Conservation (phyloP, 129 eudicot species). For the Ambrosia trifida region DNA sequence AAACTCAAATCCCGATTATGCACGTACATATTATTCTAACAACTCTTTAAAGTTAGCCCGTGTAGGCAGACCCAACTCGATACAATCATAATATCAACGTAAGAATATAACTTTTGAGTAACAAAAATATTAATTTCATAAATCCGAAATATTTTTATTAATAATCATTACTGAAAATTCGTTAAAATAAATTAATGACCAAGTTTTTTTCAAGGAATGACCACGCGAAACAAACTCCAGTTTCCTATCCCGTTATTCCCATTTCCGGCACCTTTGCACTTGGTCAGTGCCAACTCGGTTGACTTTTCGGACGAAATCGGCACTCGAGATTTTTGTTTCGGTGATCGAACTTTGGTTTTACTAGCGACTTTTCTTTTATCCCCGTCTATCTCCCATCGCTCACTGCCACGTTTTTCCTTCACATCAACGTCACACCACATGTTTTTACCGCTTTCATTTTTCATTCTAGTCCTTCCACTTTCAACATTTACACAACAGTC, state of each 20-base stretch:
- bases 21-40: conserved; percentile 25
- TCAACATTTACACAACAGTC: conserved; percentile 22
- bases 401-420: conserved; percentile 22
- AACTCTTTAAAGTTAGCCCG: conserved; percentile 19
- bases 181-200: background rate
- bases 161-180: background rate
- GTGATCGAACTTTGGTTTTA: conserved; percentile 32
- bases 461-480: conserved; percentile 24
- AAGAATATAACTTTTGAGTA: background rate
- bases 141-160: conserved; percentile 3
- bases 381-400: conserved; percentile 35
- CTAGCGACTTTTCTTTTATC: conserved; percentile 22
- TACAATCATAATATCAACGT: background rate
- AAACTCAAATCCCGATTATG: conserved; percentile 6
- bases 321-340: background rate
- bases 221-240: conserved; percentile 65
- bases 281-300: conserved; percentile 29
- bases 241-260: conserved; percentile 47
- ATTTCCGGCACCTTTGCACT: conserved; percentile 53
- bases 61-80: background rate
- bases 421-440: conserved; percentile 27
- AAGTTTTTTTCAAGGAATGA: conserved; percentile 42
- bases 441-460: conserved; percentile 20
- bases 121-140: background rate
- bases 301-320: conserved; percentile 12